These are phyloP conservation scores for Fusarium keratoplasticum DNA, from an alignment of 2,329 filamentous ascomycete genomes.

Conservation along the genomic window DNA sequence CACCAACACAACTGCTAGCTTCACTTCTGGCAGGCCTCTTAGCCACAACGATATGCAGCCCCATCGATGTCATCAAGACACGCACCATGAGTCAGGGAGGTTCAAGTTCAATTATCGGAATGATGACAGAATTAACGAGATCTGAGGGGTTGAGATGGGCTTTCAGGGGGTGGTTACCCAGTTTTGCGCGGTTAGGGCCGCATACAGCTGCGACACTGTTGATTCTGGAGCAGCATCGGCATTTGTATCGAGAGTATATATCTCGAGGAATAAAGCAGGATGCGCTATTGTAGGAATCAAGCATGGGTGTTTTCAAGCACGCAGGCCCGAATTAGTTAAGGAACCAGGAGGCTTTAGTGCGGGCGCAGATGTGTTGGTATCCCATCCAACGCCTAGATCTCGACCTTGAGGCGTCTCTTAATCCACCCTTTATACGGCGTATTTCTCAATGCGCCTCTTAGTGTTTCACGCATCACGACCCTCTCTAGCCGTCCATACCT, in stretches of 20 bases:
- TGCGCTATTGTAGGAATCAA: background rate
- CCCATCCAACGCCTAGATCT: slow-evolving; percentile 65
- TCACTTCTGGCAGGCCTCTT: slow-evolving; percentile 19
- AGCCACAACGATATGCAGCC: slow-evolving; percentile 25
- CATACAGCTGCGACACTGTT: slow-evolving; percentile 22
- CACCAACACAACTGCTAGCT: slow-evolving; percentile 13
- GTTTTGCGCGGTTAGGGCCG: slow-evolving; percentile 17
- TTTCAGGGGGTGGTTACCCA: slow-evolving; percentile 23
- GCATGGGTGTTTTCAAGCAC: background rate
- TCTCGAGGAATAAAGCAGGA: background rate
- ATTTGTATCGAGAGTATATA: slow-evolving; percentile 7
- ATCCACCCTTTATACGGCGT: slow-evolving; percentile 61
- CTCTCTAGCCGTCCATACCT: slow-evolving; percentile 68
- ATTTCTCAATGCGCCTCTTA: slow-evolving; percentile 71
- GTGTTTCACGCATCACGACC: slow-evolving; percentile 68
- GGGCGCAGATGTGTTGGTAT: slow-evolving; percentile 62
- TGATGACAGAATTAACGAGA: slow-evolving; percentile 12
- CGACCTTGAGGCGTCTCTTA: slow-evolving; percentile 52
- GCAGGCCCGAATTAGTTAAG: background rate
- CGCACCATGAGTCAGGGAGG: slow-evolving; percentile 14
- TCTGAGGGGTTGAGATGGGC: slow-evolving; percentile 22
- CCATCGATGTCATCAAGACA: slow-evolving; percentile 27
- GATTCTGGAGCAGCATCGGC: slow-evolving; percentile 19
- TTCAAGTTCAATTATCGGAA: background rate
- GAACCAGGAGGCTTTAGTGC: background rate